Evolutionary conservation across 768 basidiomycete species (phyloP).

Genomic region (Kwoniella botswanensis): DNA sequence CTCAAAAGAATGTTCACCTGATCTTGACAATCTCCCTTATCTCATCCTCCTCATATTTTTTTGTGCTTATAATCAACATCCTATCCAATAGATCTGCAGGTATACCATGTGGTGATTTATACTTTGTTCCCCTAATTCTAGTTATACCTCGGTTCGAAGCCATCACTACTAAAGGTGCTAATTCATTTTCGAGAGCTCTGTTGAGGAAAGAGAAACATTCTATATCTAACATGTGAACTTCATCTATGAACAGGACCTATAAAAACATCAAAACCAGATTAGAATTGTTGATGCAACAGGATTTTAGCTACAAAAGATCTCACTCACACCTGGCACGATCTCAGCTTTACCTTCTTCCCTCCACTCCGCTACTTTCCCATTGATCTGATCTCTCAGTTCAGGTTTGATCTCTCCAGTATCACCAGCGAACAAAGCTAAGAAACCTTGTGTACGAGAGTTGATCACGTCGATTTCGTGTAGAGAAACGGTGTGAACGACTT

Average conservation of each 20-base stretch:
- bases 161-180: constrained; percentile 97
- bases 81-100: constrained; percentile 94
- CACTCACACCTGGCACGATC: constrained; percentile 88
- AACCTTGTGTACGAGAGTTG: constrained; percentile 97
- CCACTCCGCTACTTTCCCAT: constrained; percentile 96
- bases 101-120: constrained; percentile 91
- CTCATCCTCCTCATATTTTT: constrained; percentile 79
- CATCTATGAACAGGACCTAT: constrained; percentile 97
- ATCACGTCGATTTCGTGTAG: constrained; percentile 99
- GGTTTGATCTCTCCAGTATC: constrained; percentile 99
- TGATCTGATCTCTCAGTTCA: constrained; percentile 93
- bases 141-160: constrained; percentile 95
- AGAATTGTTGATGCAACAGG: neutral
- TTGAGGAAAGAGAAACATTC: constrained; percentile 99
- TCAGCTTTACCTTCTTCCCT: constrained; percentile 98
- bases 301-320: too few species aligned
- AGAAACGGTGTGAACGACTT: constrained; percentile 95
- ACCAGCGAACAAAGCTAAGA: constrained; percentile 76
- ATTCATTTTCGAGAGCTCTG: constrained; percentile 88
- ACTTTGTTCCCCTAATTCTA: constrained; percentile 91
- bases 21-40: constrained; percentile 91
- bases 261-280: neutral
- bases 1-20: constrained; percentile 63
- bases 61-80: constrained; percentile 93
- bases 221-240: constrained; percentile 99